Conservation (phyloP, 352 stramenopile genomes). For the Peronospora destructor region DNA sequence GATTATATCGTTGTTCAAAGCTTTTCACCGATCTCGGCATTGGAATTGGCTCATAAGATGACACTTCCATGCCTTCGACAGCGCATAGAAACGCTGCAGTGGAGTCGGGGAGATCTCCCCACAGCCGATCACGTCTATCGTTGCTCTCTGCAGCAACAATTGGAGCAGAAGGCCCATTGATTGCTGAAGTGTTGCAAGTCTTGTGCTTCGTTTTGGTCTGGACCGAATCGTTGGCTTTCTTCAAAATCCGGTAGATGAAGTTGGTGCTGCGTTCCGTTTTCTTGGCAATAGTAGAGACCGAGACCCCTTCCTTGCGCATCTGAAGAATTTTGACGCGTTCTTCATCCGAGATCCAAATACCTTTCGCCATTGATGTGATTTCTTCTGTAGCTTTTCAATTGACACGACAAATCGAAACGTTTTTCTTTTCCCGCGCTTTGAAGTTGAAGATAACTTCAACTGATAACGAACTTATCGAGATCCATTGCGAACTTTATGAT, state of each 20-base stretch:
- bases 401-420: slow-evolving; percentile 1
- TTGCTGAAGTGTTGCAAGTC: background rate
- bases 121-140: slow-evolving; percentile 4
- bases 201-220: slow-evolving; percentile 19
- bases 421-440: slow-evolving; percentile 19
- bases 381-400: slow-evolving; percentile 5
- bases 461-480: background rate
- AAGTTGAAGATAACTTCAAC: background rate
- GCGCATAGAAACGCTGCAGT: slow-evolving; percentile 15
- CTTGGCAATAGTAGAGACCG: slow-evolving; percentile 32
- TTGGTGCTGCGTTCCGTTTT: slow-evolving; percentile 31
- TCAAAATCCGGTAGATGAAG: slow-evolving; percentile 33
- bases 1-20: background rate
- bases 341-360: slow-evolving; percentile 33
- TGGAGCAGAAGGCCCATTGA: background rate
- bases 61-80: slow-evolving; percentile 26
- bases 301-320: slow-evolving; percentile 35
- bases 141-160: slow-evolving; percentile 1
- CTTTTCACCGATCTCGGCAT: slow-evolving; percentile 9
- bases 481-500: background rate
- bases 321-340: slow-evolving; percentile 34
- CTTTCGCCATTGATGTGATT: slow-evolving; percentile 34
- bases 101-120: slow-evolving; percentile 8
- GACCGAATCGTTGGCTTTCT: slow-evolving; percentile 10
- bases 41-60: slow-evolving; percentile 18